Conservation (phyloP, 768 basidiomycete species). For the Leccinum obscurum region DNA sequence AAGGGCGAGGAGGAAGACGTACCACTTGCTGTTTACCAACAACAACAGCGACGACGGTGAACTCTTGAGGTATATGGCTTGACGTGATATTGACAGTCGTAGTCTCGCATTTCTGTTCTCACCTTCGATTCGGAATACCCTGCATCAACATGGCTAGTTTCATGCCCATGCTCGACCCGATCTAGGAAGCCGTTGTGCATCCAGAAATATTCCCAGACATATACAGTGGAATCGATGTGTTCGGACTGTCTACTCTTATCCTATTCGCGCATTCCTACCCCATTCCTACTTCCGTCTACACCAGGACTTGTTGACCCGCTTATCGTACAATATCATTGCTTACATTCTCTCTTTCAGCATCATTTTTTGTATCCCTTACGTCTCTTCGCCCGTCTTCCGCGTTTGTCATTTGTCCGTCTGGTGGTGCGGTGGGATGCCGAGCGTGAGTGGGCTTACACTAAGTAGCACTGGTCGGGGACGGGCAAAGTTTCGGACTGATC, state of each 20-base stretch:
- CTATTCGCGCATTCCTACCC: conserved; percentile 24
- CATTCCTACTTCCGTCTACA: conserved; percentile 22
- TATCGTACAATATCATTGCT: conserved; percentile 36
- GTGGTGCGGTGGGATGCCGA: neutral
- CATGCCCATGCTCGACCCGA: conserved; percentile 15
- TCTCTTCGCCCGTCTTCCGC: conserved; percentile 7
- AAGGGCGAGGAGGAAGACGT: conserved; percentile 73
- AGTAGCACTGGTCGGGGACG: neutral
- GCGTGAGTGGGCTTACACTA: neutral
- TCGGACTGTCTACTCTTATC: conserved; percentile 26
- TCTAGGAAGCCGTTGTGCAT: conserved; percentile 28
- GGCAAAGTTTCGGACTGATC: conserved; percentile 1
- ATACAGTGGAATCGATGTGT: conserved; percentile 18
- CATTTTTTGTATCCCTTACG: conserved; percentile 16
- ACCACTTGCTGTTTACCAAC: conserved; percentile 78
- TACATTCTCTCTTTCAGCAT: conserved; percentile 22
- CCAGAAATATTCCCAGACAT: conserved; percentile 26
- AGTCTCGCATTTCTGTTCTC: neutral
- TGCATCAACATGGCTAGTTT: conserved; percentile 4
- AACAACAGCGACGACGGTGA: conserved; percentile 66
- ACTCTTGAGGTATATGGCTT: conserved; percentile 15
- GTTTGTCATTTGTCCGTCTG: conserved; percentile 3
- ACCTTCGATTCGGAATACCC: conserved; percentile 8
- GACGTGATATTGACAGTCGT: neutral
- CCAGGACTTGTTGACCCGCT: conserved; percentile 27